phyloP scores from a whole-genome alignment of 352 stramenopile species.

The Plasmopara muralis region DNA sequence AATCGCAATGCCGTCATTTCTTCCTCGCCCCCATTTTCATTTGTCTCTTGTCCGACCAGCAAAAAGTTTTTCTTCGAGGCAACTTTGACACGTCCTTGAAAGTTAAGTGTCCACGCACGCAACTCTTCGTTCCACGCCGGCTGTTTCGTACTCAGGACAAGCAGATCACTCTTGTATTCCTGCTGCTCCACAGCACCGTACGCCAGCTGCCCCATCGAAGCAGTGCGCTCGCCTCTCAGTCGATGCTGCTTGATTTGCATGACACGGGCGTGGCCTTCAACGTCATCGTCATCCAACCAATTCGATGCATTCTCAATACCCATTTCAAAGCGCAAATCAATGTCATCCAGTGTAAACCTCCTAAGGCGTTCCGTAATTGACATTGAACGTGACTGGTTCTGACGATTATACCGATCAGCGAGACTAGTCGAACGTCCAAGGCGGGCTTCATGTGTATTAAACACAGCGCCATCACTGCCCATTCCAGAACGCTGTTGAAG shows the following conservation, averaged over 20 bases:
- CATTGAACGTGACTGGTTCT: constrained; percentile 39
- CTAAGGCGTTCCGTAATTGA: constrained; percentile 51
- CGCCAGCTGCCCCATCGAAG: constrained; percentile 21
- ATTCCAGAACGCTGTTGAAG: constrained; percentile 26
- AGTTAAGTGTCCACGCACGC: constrained; percentile 85
- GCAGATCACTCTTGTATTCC: constrained; percentile 67
- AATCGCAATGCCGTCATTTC: constrained; percentile 62
- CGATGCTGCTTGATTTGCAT: constrained; percentile 38
- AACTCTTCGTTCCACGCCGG: constrained; percentile 80
- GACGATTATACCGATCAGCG: constrained; percentile 49
- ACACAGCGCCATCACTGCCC: constrained; percentile 34
- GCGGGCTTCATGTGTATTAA: constrained; percentile 45
- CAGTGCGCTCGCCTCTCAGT: constrained; percentile 22
- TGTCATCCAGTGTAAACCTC: constrained; percentile 49
- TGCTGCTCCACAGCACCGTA: constrained; percentile 70
- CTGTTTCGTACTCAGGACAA: constrained; percentile 79
- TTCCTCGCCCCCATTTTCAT: constrained; percentile 45
- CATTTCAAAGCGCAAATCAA: constrained; percentile 42
- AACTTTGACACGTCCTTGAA: constrained; percentile 82
- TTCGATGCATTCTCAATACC: constrained; percentile 15
- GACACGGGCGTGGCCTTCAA: constrained; percentile 22
- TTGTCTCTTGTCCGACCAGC: constrained; percentile 49
- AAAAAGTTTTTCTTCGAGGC: constrained; percentile 92
- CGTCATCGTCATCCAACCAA: constrained; percentile 54
- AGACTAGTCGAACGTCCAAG: constrained; percentile 46